Base-by-base conservation (phyloP, 1,284 basidiomycete genomes). In the Coniophora puteana region DNA sequence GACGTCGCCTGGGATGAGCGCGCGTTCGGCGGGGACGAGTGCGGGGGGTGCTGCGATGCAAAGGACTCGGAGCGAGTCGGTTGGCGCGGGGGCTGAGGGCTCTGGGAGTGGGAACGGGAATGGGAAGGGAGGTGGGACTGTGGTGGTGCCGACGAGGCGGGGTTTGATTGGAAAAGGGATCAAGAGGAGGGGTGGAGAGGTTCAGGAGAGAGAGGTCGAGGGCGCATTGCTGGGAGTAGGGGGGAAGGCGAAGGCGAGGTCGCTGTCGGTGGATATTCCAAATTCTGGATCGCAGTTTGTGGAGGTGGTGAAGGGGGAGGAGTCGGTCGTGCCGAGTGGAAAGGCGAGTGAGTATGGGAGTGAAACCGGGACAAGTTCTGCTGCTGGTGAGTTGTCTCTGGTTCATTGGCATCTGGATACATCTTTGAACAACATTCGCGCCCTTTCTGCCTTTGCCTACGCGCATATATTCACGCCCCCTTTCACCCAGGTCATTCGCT, bases 1-100 rank as follows among this genome's bases (percentile, higher is more conserved):
- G 1, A 89, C 86, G 1, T 87, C 83, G 2, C 83, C 86, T n/a
- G 81, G 84, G 7, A 72, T 74, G 4, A 74, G 74, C 63, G 18
- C 58, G 62, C 18, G 41, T 28, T n/a, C 37, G 8, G 63, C 46
- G 3, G 49, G 44, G 11, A 52, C 22, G 42, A 57, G 35, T 51
- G 54, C 34, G 36, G 55, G 32, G 49, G 54, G 22, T 28, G 41
- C 48, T 50, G 43, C 24, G 56, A 53, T 14, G 22, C 41, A 3
- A 58, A 58, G 13, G 39, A 43, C 1, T 53, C 61, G 16, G 62
- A 58, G 46, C 41, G 46, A 11, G 44, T 62, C 5, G 40, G 63
- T 29, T 61, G 57, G n/a, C n/a, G n/a, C n/a, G n/a, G n/a, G n/a
- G 3, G 51, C 60, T 18, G 54, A 57, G 7, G 4, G 12, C 29